phyloP scores from a whole-genome alignment of 2,329 filamentous ascomycete genomes.

The Aspergillus viridinutans region DNA sequence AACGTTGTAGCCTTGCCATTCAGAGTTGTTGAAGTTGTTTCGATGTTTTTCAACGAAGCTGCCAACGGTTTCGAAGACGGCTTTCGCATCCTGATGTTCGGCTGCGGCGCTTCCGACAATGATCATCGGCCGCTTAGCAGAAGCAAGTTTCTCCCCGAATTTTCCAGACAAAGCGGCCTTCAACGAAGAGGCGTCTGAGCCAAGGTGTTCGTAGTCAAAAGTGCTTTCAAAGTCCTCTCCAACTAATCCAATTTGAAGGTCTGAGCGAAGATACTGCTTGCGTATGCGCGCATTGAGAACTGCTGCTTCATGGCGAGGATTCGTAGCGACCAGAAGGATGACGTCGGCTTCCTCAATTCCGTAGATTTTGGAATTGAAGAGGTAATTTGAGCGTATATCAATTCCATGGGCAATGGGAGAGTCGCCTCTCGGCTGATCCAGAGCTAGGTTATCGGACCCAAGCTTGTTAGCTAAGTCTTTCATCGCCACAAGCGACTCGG shows the following conservation, averaged over 20 bases:
- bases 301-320: conserved; percentile 90
- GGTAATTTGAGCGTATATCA: conserved; percentile 89
- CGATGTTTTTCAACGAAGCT: conserved; percentile 91
- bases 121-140: conserved; percentile 92
- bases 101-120: conserved; percentile 88
- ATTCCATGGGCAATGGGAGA: conserved; percentile 85
- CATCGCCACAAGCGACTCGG: conserved; percentile 89
- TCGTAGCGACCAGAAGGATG: conserved; percentile 89
- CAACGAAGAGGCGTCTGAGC: conserved; percentile 70
- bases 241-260: conserved; percentile 86
- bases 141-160: conserved; percentile 88
- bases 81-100: conserved; percentile 86
- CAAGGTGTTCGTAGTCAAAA: conserved; percentile 91
- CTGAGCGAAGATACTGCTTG: conserved; percentile 95
- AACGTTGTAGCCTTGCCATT: conserved; percentile 98
- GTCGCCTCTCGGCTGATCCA: conserved; percentile 82
- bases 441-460: conserved; percentile 88
- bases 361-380: conserved; percentile 93
- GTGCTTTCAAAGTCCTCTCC: conserved; percentile 90
- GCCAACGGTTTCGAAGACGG: conserved; percentile 87
- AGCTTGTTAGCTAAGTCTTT: conserved; percentile 97
- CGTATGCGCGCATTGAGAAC: conserved; percentile 94
- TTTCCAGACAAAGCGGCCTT: conserved; percentile 80
- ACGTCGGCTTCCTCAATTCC: conserved; percentile 91
- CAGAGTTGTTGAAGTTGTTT: conserved; percentile 75